A percentile compares a stretch with the other conserved stretches of the same genome.
phyloP scores from a whole-genome alignment of 75 land plant genomes.

The Pinus taeda region DNA sequence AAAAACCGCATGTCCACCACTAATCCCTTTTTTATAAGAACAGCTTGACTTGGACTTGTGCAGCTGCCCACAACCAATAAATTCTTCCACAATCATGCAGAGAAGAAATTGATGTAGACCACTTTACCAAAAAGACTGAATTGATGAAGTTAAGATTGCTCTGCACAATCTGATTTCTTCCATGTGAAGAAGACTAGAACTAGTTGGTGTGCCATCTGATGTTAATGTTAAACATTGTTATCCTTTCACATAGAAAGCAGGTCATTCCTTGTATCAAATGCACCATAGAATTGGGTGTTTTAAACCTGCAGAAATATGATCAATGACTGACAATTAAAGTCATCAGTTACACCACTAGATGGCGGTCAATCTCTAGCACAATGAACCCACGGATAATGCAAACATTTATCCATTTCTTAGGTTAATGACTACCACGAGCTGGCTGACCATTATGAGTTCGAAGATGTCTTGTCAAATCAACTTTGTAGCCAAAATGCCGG shows the following conservation, averaged over 20 bases:
- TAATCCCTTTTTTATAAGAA: neutral
- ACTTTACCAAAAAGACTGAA: neutral
- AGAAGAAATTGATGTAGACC: neutral
- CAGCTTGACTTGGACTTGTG: neutral
- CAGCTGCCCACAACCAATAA: neutral
- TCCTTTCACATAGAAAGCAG: too few relatives aligned
- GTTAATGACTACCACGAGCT: constrained; percentile 22
- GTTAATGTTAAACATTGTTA: too few relatives aligned
- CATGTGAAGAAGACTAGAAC: neutral
- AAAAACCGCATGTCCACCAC: neutral
- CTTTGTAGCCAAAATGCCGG: constrained; percentile 32
- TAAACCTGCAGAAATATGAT: neutral
- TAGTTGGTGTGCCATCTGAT: neutral
- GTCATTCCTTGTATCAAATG: neutral
- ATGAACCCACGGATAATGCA: neutral
- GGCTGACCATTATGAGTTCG: constrained; percentile 32
- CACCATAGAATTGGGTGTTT: neutral
- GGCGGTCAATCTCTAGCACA: constrained; percentile 2
- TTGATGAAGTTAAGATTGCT: neutral
- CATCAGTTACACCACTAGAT: neutral
- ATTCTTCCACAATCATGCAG: neutral
- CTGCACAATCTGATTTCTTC: neutral
- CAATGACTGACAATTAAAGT: neutral
- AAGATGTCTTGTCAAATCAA: constrained; percentile 31
- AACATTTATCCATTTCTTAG: neutral